Conservation (phyloP, 805 yeast genomes). For the Ogataea methanolica region DNA sequence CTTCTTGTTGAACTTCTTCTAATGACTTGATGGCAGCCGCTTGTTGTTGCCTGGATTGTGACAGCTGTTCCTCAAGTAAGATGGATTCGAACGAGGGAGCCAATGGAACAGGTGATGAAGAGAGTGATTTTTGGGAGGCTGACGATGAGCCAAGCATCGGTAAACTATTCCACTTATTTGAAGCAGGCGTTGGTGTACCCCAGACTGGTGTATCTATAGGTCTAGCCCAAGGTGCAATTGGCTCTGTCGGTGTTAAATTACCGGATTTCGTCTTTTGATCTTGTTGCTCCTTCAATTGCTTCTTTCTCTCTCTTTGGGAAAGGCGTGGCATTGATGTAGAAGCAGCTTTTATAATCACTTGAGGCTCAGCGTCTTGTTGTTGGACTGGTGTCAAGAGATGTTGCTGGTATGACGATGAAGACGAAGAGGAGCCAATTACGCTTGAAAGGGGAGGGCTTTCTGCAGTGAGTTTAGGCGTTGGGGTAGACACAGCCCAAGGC, state of each 20-base stretch:
- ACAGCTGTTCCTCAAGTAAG: conserved; percentile 19
- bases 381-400: too few species aligned
- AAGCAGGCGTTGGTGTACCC: background rate
- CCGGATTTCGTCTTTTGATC: conserved; percentile 2
- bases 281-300: conserved; percentile 29
- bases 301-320: conserved; percentile 60
- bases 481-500: background rate
- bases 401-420: background rate
- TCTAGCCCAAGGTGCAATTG: conserved; percentile 6
- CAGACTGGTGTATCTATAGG: background rate
- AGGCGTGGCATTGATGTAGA: conserved; percentile 37
- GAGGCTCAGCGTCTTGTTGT: too few species aligned
- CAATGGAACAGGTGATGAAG: conserved; percentile 10
- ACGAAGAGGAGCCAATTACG: conserved; percentile 6
- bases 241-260: background rate
- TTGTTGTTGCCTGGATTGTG: conserved; percentile 22
- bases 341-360: conserved; percentile 22
- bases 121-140: background rate
- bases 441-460: background rate
- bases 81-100: conserved; percentile 27
- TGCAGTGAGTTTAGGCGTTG: too few species aligned
- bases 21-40: conserved; percentile 34
- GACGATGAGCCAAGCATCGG: background rate
- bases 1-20: conserved; percentile 74
- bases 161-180: background rate